A percentile compares a stretch with the other conserved stretches of the same genome.
phyloP scores from a whole-genome alignment of 805 yeast species.

The Monosporozyma aerobia region DNA sequence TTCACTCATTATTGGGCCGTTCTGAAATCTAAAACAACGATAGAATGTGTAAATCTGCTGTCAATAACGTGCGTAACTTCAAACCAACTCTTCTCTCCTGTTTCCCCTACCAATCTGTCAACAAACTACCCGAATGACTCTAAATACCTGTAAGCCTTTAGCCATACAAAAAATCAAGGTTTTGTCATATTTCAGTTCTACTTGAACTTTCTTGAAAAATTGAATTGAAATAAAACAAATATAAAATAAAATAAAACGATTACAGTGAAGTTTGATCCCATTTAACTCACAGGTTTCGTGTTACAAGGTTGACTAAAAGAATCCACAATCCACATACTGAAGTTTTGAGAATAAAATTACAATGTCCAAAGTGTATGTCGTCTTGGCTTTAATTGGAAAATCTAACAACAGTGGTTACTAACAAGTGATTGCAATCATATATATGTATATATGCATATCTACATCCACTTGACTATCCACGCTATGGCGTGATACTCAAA shows the following conservation, averaged over 20 bases:
- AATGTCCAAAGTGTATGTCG: constrained; percentile 14
- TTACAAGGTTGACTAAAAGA: not conserved
- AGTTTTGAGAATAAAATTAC: not conserved
- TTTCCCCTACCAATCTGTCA: not conserved
- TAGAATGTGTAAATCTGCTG: not conserved
- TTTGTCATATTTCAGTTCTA: not conserved
- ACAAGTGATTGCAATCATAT: not conserved
- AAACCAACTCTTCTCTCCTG: not conserved
- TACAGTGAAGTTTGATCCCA: not conserved
- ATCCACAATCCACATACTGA: not conserved
- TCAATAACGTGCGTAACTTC: not conserved
- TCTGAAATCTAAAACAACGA: not conserved
- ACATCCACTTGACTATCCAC: not conserved
- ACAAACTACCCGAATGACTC: not conserved
- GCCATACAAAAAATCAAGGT: not conserved
- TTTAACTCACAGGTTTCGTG: not conserved
- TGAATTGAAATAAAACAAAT: not conserved
- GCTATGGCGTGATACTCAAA: not conserved
- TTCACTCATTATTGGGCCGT: not conserved
- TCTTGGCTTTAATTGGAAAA: not conserved
- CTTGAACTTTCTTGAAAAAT: not conserved
- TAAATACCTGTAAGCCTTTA: not conserved
- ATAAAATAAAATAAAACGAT: not conserved
- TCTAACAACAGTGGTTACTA: not conserved
- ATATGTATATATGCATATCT: not conserved